Percentiles rank a stretch among this genome's conserved stretches.
Conservation (phyloP, 805 yeast species). For the Monosporozyma aerobia region DNA sequence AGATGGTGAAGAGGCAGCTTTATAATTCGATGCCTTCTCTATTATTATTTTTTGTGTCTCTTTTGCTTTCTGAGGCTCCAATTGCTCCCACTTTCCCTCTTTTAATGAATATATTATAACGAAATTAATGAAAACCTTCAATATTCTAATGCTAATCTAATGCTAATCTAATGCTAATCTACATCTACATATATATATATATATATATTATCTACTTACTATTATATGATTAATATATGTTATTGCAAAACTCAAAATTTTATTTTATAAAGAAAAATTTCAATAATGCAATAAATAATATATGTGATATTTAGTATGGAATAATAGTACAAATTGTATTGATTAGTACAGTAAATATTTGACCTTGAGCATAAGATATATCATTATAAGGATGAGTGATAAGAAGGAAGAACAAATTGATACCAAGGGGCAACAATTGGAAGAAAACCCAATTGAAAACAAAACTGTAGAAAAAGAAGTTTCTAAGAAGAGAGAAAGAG, state of each 20-base stretch:
- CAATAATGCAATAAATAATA: not conserved
- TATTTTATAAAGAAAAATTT: not conserved
- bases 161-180: too few relatives aligned
- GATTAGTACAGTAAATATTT: too few relatives aligned
- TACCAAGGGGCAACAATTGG: not conserved
- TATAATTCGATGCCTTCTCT: not conserved
- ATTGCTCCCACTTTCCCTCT: not conserved
- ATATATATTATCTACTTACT: too few relatives aligned
- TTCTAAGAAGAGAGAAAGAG: constrained; percentile 8
- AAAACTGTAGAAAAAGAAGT: not conserved
- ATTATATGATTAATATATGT: too few relatives aligned
- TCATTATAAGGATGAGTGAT: not conserved
- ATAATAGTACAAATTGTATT: too few relatives aligned
- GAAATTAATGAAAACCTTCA: too few relatives aligned
- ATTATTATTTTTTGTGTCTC: too few relatives aligned
- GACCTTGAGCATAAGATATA: too few relatives aligned
- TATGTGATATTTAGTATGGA: not conserved
- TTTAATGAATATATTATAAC: too few relatives aligned
- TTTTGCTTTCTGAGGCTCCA: not conserved
- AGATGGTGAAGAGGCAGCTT: not conserved
- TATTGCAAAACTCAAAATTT: too few relatives aligned
- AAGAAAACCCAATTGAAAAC: not conserved
- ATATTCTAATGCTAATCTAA: too few relatives aligned
- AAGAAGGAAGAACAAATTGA: not conserved
- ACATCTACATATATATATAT: too few relatives aligned